phyloP scores from a whole-genome alignment of 192 early-diverging fungal genomes.

The Rhizoclosmatium sp. region DNA sequence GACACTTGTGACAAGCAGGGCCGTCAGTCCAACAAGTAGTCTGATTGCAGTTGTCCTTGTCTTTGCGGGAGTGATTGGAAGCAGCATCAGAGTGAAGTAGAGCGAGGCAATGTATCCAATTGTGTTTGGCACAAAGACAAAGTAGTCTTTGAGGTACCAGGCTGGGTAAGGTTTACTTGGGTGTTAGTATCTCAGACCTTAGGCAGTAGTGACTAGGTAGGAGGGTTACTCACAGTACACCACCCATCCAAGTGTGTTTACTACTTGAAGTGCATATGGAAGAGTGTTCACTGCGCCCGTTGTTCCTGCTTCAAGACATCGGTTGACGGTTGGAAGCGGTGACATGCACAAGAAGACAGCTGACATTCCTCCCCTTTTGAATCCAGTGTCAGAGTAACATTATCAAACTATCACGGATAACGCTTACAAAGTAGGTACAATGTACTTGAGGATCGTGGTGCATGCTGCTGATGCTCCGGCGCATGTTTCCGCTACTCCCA shows the following conservation, averaged over 20 bases:
- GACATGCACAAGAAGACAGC: background rate
- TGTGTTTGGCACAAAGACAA: constrained; percentile 9
- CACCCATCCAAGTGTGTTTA: constrained; percentile 7
- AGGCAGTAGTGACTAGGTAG: background rate
- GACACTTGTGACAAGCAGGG: background rate
- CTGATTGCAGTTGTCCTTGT: background rate
- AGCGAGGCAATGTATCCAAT: background rate
- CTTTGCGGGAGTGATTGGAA: background rate
- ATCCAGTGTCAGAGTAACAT: no score
- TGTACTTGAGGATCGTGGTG: background rate
- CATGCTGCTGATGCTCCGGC: no score
- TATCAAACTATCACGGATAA: background rate
- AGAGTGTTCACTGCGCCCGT: constrained; percentile 14
- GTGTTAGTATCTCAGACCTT: background rate
- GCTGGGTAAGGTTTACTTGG: background rate
- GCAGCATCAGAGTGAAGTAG: constrained; percentile 12
- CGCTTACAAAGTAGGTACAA: background rate
- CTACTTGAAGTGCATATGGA: constrained; percentile 5
- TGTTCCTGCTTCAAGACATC: background rate
- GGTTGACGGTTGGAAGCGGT: constrained; percentile 3
- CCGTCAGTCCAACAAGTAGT: background rate
- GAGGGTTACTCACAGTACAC: constrained; percentile 11
- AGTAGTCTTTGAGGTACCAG: constrained; percentile 8
- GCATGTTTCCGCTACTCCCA: no score
- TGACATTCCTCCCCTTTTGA: background rate